Evolutionary conservation across 345 rosid species (phyloP).

Genomic region (Rhodamnia argentea): DNA sequence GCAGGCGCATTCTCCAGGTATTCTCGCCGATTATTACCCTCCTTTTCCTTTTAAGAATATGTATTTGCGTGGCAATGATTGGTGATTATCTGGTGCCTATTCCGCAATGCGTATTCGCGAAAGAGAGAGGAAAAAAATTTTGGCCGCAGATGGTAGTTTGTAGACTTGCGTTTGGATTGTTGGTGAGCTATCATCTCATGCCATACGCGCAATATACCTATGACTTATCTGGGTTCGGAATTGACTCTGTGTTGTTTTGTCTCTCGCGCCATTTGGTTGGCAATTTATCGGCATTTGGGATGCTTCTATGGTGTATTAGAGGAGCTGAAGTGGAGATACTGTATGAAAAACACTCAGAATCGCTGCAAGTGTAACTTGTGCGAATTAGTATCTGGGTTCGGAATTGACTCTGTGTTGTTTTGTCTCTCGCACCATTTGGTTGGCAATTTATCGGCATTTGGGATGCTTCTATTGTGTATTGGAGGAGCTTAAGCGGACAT

Average conservation of each 20-base stretch:
- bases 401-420: neutral
- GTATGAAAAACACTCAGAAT: neutral
- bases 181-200: neutral
- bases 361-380: neutral
- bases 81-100: neutral
- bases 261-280: neutral
- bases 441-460: neutral
- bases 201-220: neutral
- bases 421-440: neutral
- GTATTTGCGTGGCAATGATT: neutral
- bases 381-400: neutral
- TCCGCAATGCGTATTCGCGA: neutral
- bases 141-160: neutral
- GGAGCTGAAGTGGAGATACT: neutral
- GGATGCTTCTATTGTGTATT: neutral
- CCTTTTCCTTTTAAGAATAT: neutral
- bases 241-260: neutral
- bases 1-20: constrained; percentile 63
- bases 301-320: neutral
- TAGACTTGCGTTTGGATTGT: neutral
- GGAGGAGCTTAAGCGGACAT: neutral
- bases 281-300: neutral
- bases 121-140: neutral
- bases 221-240: neutral
- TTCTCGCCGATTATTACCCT: neutral